Evolutionary conservation across 306 rosid genomes (phyloP).

Genomic region (Lotus japonicus): DNA sequence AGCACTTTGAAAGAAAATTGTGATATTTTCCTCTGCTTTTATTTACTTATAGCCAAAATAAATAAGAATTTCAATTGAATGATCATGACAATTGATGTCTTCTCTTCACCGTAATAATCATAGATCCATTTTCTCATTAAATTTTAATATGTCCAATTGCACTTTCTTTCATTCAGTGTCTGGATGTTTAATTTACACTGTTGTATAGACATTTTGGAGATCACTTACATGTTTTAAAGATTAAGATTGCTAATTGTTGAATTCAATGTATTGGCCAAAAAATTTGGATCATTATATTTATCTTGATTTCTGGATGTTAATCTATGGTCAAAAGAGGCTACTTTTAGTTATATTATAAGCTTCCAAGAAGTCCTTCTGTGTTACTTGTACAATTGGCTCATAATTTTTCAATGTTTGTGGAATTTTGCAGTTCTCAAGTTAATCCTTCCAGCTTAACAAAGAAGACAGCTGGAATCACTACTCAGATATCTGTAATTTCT

Average conservation of each 20-base stretch:
- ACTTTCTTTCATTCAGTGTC: neutral
- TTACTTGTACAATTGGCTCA: neutral
- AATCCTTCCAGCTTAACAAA: constrained; percentile 35
- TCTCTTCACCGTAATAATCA: constrained; percentile 10
- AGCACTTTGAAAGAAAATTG: constrained; percentile 4
- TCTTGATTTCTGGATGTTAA: constrained; percentile 17
- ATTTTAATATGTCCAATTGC: neutral
- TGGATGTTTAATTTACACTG: neutral
- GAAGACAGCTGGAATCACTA: constrained; percentile 28
- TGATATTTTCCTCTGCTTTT: neutral
- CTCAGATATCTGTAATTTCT: constrained; percentile 30
- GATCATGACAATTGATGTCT: neutral
- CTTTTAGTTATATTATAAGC: neutral
- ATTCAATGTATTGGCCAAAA: neutral
- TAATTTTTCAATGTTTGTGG: constrained; percentile 7
- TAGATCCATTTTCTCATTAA: neutral
- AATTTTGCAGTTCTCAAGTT: constrained; percentile 42
- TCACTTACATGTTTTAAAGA: neutral
- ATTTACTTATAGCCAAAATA: constrained; percentile 8
- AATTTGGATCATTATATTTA: neutral
- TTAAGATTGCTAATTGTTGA: neutral
- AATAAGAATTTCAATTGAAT: constrained; percentile 8
- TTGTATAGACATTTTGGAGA: neutral
- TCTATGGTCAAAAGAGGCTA: neutral
- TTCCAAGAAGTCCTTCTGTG: constrained; percentile 3